A percentile compares a stretch with the other conserved stretches of the same genome.
phyloP scores from a whole-genome alignment of 148 eudicot genomes.

The Chenopodium album region DNA sequence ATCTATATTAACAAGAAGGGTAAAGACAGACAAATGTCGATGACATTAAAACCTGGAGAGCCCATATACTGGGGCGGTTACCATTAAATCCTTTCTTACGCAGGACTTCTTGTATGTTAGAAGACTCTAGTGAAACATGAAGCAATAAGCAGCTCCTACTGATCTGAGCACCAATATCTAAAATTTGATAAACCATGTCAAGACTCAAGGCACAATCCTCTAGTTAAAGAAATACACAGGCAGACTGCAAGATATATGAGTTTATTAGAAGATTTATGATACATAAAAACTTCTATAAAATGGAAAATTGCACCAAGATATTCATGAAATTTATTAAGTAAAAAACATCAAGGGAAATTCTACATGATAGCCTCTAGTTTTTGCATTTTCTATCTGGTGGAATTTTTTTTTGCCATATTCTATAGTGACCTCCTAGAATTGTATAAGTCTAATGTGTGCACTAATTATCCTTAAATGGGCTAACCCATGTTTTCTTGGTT shows the following conservation, averaged over 20 bases:
- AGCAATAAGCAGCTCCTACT: slow-evolving; percentile 60
- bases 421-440: too few relatives aligned
- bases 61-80: slow-evolving; percentile 77
- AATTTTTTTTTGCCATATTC: too few relatives aligned
- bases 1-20: neutral
- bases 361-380: too few relatives aligned
- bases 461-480: too few relatives aligned
- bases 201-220: neutral
- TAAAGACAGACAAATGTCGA: neutral
- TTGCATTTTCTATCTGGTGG: too few relatives aligned
- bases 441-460: too few relatives aligned
- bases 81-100: slow-evolving; percentile 68
- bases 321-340: neutral
- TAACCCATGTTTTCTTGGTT: too few relatives aligned
- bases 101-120: slow-evolving; percentile 49
- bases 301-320: neutral
- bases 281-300: neutral
- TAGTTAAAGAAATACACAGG: neutral
- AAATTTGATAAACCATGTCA: slow-evolving; percentile 27
- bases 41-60: slow-evolving; percentile 54
- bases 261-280: neutral
- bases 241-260: slow-evolving; percentile 2
- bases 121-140: slow-evolving; percentile 63
- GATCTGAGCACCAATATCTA: slow-evolving; percentile 78
- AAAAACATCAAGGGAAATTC: neutral